Conservation (phyloP, 306 rosid species). For the Betula pendula region DNA sequence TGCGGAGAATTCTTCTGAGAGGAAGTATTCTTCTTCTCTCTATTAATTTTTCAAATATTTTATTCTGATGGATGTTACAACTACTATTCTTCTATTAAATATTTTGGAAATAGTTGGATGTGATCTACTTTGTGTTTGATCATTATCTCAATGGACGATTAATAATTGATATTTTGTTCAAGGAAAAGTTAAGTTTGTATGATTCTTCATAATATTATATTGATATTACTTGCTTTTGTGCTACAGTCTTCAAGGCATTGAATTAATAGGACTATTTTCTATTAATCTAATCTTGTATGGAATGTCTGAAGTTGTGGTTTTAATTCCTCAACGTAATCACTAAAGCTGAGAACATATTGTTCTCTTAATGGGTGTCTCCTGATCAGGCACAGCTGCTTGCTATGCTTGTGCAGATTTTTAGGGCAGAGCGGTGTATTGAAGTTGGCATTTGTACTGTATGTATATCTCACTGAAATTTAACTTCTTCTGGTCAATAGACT, state of each 20-base stretch:
- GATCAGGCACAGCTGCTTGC: constrained; percentile 96
- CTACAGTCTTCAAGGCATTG: not conserved
- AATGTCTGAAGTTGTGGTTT: constrained; percentile 13
- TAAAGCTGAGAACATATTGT: constrained; percentile 28
- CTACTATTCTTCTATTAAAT: too few relatives aligned
- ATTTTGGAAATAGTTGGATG: too few relatives aligned
- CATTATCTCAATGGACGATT: too few relatives aligned
- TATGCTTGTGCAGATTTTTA: constrained; percentile 87
- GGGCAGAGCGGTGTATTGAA: constrained; percentile 92
- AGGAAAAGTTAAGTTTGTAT: too few relatives aligned
- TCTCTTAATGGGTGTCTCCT: constrained; percentile 72
- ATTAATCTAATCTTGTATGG: constrained; percentile 13
- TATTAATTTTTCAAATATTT: too few relatives aligned
- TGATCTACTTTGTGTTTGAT: too few relatives aligned
- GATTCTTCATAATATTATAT: too few relatives aligned
- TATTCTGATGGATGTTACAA: too few relatives aligned
- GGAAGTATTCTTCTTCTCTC: too few relatives aligned
- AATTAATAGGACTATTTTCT: constrained; percentile 7
- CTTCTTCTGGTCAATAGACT: not conserved
- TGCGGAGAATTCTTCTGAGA: too few relatives aligned
- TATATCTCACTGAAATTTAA: constrained; percentile 16
- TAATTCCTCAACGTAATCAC: constrained; percentile 13
- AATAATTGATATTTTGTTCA: too few relatives aligned
- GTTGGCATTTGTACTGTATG: constrained; percentile 91
- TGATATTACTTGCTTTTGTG: not conserved